phyloP scores from a whole-genome alignment of 164 flowering plant genomes.

The Pachysandra terminalis region DNA sequence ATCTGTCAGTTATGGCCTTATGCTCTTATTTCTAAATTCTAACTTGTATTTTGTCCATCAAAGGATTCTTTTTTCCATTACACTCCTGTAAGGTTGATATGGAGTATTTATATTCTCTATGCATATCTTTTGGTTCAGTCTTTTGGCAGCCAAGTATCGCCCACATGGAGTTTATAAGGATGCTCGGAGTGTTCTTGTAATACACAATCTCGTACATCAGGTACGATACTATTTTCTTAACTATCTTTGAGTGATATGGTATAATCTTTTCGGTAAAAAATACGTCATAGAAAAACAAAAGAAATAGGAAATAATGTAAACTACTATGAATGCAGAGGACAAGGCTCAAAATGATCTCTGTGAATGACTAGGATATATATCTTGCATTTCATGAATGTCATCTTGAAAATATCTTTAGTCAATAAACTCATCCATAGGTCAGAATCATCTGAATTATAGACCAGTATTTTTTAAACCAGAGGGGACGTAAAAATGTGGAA shows the following conservation, averaged over 20 bases:
- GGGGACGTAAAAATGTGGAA: no score
- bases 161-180: slow-evolving; percentile 84
- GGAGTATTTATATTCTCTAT: slow-evolving; percentile 7
- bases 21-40: not conserved
- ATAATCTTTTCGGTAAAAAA: no score
- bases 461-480: no score
- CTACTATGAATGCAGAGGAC: not conserved
- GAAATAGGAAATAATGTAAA: not conserved
- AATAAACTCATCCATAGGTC: no score
- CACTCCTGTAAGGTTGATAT: no score
- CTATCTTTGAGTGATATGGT: not conserved
- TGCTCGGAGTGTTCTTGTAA: slow-evolving; percentile 77
- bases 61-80: no score
- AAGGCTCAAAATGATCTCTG: no score
- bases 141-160: slow-evolving; percentile 87
- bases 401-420: no score
- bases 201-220: slow-evolving; percentile 96
- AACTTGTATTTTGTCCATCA: no score
- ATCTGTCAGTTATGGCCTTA: not conserved
- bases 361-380: no score
- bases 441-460: no score
- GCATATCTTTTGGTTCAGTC: slow-evolving; percentile 41
- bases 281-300: not conserved
- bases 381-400: no score
- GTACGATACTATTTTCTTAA: slow-evolving; percentile 25